phyloP scores from a whole-genome alignment of 1,284 basidiomycete genomes.

The Apiotrichum siamense region DNA sequence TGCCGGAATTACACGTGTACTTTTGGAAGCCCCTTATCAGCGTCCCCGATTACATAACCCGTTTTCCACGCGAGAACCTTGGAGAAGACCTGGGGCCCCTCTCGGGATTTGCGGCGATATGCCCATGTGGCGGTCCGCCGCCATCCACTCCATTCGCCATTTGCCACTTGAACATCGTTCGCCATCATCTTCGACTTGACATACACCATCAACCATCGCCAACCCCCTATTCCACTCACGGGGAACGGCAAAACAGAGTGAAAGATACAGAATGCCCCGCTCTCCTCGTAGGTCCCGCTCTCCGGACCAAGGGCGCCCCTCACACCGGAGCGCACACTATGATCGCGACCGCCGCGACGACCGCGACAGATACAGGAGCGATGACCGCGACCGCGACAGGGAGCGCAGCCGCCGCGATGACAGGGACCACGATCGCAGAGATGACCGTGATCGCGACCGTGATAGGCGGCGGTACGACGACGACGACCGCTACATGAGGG shows the following conservation, averaged over 20 bases:
- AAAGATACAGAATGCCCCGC: constrained; percentile 12
- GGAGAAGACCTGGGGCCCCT: too few relatives aligned
- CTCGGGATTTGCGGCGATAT: too few relatives aligned
- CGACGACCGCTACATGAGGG: constrained; percentile 7
- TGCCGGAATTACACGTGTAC: not conserved
- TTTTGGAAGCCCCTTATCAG: too few relatives aligned
- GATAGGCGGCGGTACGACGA: constrained; percentile 3
- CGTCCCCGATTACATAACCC: too few relatives aligned
- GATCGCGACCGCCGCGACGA: constrained; percentile 8
- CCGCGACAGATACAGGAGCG: constrained; percentile 8
- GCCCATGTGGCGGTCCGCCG: too few relatives aligned
- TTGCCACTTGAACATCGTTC: too few relatives aligned
- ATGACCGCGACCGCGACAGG: constrained; percentile 5
- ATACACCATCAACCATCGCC: not conserved
- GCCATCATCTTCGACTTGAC: too few relatives aligned
- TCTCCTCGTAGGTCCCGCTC: constrained; percentile 26
- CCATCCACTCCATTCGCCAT: too few relatives aligned
- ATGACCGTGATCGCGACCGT: constrained; percentile 5
- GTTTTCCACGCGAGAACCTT: too few relatives aligned
- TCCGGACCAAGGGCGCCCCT: constrained; percentile 20
- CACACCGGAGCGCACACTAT: constrained; percentile 17
- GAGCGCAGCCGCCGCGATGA: constrained; percentile 6
- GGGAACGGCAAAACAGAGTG: not conserved
- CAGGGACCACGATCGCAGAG: not conserved
- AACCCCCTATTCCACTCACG: not conserved